Base-by-base conservation (phyloP, 2,329 filamentous ascomycete species). In the Penicillium aurantiogriseum region DNA sequence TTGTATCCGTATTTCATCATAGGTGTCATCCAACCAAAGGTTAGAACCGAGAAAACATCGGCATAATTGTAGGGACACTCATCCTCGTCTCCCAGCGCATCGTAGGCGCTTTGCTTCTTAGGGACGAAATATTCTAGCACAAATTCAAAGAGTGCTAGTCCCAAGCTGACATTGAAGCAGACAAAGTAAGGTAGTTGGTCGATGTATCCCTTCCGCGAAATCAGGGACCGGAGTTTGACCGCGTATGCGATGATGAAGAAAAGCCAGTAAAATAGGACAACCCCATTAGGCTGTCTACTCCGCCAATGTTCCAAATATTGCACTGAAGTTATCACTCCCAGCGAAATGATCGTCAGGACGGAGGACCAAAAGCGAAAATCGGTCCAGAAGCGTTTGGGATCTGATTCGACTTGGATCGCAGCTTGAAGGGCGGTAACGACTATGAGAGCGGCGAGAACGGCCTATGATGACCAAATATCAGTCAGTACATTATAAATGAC, bases 21-120 rank as follows among this genome's bases (percentile, higher is more conserved):
- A 0, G 94, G 92, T 0, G 94, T 97, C 93, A 99, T 97, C 94
- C 94, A 99, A 54, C 89, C 88, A 74, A 99, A 99, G 0, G 93
- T 96, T 45, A 99, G 82, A 50, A 90, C 86, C 4, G 93, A 96
- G 77, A 99, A 99, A 51, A 97, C 82, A 59, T 93, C 92, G 13
- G 94, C 92, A 73, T 96, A 96, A 76, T 97, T 92, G 61, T 90
- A 87, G 0, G 82, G 82, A 60, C 87, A 89, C 74, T 90, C 87
- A 64, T 89, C 85, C 56, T 77, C 76, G 58, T 88, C 85, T 7
- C 85, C 86, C 48, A 89, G 73, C 6, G 85, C 85, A 71, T 88
- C 84, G 69, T 90, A 90, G 45, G 81, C 84, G 65, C 85, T 89
- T 58, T 86, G 77, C 63, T 85, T 85, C 75, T 92, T 93, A n/a